phyloP scores from a whole-genome alignment of 2,329 filamentous ascomycete genomes.

The Pseudonectria foliicola region DNA sequence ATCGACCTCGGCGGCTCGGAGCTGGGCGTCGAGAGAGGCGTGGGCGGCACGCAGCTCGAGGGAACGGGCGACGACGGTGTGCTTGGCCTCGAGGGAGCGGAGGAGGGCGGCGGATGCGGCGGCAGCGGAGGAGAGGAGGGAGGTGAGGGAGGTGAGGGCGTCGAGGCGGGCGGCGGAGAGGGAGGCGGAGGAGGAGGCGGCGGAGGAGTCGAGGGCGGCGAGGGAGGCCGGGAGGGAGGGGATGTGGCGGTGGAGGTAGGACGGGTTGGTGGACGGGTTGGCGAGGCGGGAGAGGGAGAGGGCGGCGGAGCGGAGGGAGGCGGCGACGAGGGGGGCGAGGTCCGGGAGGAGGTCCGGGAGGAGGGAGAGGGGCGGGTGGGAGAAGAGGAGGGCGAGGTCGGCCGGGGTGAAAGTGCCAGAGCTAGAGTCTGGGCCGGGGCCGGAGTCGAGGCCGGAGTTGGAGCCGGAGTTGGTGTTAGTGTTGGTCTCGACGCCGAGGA shows the following conservation, averaged over 20 bases:
- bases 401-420: no score
- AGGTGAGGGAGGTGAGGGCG: slow-evolving; percentile 29
- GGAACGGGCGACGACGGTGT: slow-evolving; percentile 43
- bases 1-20: slow-evolving; percentile 32
- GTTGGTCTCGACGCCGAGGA: no score
- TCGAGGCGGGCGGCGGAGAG: slow-evolving; percentile 34
- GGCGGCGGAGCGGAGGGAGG: slow-evolving; percentile 42
- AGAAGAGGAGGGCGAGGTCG: slow-evolving; percentile 39
- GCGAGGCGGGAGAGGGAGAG: slow-evolving; percentile 40
- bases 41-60: slow-evolving; percentile 44
- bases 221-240: slow-evolving; percentile 38
- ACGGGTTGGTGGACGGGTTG: slow-evolving; percentile 44
- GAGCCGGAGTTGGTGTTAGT: no score
- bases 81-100: slow-evolving; percentile 47
- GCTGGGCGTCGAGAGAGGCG: slow-evolving; percentile 36
- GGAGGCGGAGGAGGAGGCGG: slow-evolving; percentile 22
- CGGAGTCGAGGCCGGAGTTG: slow-evolving; percentile 26
- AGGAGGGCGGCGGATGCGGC: slow-evolving; percentile 36
- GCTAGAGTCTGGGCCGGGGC: slow-evolving; percentile 28
- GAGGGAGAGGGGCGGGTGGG: slow-evolving; percentile 41
- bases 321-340: slow-evolving; percentile 41
- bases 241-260: slow-evolving; percentile 52
- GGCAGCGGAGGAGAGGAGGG: slow-evolving; percentile 34
- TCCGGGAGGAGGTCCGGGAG: slow-evolving; percentile 41
- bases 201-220: slow-evolving; percentile 27